These are phyloP conservation scores for Candida dajiaensis DNA, from an alignment of 805 yeast species.

Conservation along the genomic window DNA sequence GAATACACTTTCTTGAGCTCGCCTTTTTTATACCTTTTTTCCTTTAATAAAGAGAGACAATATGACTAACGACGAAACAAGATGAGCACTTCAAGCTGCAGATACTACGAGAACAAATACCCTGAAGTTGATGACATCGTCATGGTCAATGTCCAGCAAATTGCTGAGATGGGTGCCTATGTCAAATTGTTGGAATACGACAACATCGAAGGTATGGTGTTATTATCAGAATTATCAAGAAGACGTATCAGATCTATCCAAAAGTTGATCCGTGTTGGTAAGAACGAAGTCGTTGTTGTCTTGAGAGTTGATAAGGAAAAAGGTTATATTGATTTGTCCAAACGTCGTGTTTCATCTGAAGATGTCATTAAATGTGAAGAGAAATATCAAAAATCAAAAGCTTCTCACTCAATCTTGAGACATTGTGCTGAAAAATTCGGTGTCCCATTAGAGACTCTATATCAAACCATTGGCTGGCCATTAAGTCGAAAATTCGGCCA, in stretches of 20 bases:
- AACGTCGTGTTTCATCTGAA: conserved; percentile 97
- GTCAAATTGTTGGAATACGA: conserved; percentile 94
- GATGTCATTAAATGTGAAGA: conserved; percentile 97
- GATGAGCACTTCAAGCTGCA: conserved; percentile 86
- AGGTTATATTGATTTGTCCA: conserved; percentile 95
- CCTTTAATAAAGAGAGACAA: too few species aligned
- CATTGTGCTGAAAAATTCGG: conserved; percentile 97
- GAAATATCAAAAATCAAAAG: conserved; percentile 92
- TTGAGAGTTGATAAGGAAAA: conserved; percentile 97
- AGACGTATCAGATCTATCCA: conserved; percentile 98
- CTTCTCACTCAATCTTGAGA: conserved; percentile 96
- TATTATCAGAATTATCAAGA: conserved; percentile 92
- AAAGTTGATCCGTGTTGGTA: conserved; percentile 95
- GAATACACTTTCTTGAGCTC: not conserved
- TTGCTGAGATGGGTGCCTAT: conserved; percentile 99
- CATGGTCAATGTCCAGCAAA: conserved; percentile 97
- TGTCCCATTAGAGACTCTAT: conserved; percentile 77
- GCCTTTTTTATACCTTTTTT: too few species aligned
- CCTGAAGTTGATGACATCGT: conserved; percentile 99
- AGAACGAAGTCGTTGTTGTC: conserved; percentile 97
- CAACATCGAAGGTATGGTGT: conserved; percentile 98
- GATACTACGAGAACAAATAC: conserved; percentile 96
- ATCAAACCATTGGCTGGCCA: conserved; percentile 95
- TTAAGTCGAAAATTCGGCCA: conserved; percentile 92
- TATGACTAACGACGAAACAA: not conserved